phyloP scores from a whole-genome alignment of 192 early-diverging fungal species.

The Ramicandelaber brevisporus region DNA sequence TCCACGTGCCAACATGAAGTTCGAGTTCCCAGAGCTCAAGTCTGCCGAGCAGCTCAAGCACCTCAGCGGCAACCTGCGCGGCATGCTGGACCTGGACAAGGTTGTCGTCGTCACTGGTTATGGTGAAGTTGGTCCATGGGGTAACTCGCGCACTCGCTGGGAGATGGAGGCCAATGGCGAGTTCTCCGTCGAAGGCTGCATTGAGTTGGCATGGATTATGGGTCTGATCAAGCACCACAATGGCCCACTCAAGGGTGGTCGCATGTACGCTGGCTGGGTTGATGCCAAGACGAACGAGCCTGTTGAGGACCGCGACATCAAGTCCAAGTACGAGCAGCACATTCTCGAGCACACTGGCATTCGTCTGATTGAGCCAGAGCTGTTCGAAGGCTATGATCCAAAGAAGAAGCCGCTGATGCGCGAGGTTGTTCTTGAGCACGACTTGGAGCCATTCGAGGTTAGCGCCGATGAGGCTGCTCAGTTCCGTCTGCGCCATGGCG shows the following conservation, averaged over 20 bases:
- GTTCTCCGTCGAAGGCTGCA: conserved; percentile 73
- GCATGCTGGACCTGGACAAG: conserved; percentile 75
- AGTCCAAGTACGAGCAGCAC: conserved; percentile 68
- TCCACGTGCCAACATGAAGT: conserved; percentile 69
- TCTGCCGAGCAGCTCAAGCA: conserved; percentile 32
- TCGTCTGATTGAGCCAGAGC: conserved; percentile 62
- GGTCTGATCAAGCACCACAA: conserved; percentile 73
- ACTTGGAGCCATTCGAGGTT: conserved; percentile 68
- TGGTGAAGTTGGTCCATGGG: conserved; percentile 81
- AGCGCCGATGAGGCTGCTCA: conserved; percentile 63
- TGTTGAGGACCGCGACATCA: conserved; percentile 63
- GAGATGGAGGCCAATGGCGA: conserved; percentile 81
- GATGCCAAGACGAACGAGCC: conserved; percentile 67
- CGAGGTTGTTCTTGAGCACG: conserved; percentile 66
- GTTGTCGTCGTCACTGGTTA: conserved; percentile 82
- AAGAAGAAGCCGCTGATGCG: conserved; percentile 63
- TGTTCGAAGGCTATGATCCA: conserved; percentile 72
- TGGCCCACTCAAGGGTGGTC: conserved; percentile 49
- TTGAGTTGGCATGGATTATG: conserved; percentile 98
- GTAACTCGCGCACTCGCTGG: conserved; percentile 80
- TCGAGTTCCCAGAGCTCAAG: conserved; percentile 46
- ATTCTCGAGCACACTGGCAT: conserved; percentile 83
- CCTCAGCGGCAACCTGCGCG: conserved; percentile 25
- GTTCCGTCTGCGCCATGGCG: conserved; percentile 60
- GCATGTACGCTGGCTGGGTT: conserved; percentile 72